Conservation (phyloP, 164 flowering plant species). For the Magnolia officinalis region DNA sequence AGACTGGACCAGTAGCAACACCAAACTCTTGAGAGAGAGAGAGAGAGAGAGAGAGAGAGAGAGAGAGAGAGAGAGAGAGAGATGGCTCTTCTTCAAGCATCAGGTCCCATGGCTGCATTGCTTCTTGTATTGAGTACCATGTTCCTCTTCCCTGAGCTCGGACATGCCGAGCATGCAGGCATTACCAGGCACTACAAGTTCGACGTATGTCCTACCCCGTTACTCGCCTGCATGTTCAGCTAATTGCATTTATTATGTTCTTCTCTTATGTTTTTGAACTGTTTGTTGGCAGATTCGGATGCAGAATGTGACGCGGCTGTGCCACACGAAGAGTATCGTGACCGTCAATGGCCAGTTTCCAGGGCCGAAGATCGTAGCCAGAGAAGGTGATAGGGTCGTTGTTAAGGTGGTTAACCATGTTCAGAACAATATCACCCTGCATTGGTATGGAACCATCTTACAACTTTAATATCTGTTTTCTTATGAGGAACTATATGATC, state of each 20-base stretch:
- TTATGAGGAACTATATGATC: too few relatives aligned
- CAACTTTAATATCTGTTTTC: neutral
- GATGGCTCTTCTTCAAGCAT: slow-evolving; percentile 1
- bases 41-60: neutral
- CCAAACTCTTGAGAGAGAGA: neutral
- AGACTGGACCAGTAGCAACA: neutral
- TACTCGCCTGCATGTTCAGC: neutral
- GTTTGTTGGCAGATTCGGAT: slow-evolving; percentile 38
- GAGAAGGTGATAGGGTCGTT: slow-evolving; percentile 63
- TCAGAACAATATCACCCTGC: slow-evolving; percentile 45
- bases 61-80: slow-evolving; percentile 3
- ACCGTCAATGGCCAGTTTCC: slow-evolving; percentile 68
- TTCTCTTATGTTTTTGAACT: neutral
- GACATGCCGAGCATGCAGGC: slow-evolving; percentile 17
- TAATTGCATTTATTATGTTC: neutral
- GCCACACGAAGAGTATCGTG: slow-evolving; percentile 59
- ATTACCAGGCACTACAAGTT: slow-evolving; percentile 42
- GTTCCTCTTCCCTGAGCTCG: slow-evolving; percentile 19
- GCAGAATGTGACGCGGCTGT: slow-evolving; percentile 55
- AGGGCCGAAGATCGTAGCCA: slow-evolving; percentile 55
- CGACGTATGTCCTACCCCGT: slow-evolving; percentile 18
- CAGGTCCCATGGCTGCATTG: neutral
- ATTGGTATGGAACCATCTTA: slow-evolving; percentile 35
- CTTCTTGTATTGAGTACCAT: slow-evolving; percentile 9
- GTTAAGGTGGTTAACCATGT: slow-evolving; percentile 63